Conservation (phyloP, 352 stramenopile genomes). For the Blastocystis sp. region DNA sequence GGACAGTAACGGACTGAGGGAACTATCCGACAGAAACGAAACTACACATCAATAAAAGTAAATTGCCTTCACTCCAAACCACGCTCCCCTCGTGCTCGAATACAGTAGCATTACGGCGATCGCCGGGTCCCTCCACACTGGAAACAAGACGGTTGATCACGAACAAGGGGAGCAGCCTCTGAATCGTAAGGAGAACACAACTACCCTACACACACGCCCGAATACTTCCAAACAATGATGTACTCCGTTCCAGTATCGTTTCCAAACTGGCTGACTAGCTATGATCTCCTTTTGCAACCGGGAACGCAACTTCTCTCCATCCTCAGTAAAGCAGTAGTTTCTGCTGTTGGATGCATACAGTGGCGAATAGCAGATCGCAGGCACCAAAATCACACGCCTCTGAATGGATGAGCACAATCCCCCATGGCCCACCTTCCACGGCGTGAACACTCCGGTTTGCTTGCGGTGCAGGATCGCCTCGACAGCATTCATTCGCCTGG, state of each 20-base stretch:
- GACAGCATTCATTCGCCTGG: neutral
- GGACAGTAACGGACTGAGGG: no score
- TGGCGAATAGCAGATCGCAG: constrained; percentile 3
- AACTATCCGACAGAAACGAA: no score
- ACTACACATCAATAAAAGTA: no score
- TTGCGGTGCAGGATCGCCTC: neutral
- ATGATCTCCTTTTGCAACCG: neutral
- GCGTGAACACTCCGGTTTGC: neutral
- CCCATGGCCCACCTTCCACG: constrained; percentile 17
- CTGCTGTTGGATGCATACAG: neutral
- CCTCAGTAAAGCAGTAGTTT: constrained; percentile 18
- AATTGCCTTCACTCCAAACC: no score
- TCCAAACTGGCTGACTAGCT: neutral
- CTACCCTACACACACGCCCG: neutral
- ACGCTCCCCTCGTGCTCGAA: no score
- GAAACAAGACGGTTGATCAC: neutral
- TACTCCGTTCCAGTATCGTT: neutral
- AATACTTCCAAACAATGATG: constrained; percentile 9
- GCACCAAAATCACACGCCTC: constrained; percentile 14
- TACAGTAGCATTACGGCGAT: no score
- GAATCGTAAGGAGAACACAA: neutral
- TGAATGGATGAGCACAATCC: neutral
- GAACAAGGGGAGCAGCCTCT: neutral
- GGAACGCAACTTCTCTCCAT: constrained; percentile 11
- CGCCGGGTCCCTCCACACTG: no score